Percentiles rank a stretch among this genome's conserved stretches.
Conservation (phyloP, 257 asterid genomes). For the Ligustrum vulgare region DNA sequence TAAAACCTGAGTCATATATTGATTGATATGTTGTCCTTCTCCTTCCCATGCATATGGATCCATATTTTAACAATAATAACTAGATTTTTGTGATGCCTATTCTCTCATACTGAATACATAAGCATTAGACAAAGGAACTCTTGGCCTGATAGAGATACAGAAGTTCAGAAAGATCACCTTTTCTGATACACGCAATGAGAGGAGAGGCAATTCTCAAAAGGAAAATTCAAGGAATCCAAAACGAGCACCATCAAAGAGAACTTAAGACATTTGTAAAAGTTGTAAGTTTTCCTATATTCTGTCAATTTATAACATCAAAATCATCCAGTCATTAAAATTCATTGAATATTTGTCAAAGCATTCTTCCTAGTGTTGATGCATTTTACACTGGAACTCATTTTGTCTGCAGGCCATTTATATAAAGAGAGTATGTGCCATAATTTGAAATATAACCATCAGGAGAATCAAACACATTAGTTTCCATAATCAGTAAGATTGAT, state of each 20-base stretch:
- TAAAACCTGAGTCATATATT: too few relatives aligned
- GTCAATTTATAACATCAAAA: background rate
- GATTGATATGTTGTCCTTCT: too few relatives aligned
- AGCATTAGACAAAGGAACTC: background rate
- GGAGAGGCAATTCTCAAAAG: too few relatives aligned
- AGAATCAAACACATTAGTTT: too few relatives aligned
- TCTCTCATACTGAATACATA: background rate
- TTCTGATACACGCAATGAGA: background rate
- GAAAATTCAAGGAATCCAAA: background rate
- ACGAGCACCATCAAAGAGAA: background rate
- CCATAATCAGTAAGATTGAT: background rate
- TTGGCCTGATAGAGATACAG: background rate
- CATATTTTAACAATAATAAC: too few relatives aligned
- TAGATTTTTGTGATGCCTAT: too few relatives aligned
- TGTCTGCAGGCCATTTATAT: background rate
- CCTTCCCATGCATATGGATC: too few relatives aligned
- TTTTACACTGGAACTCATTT: too few relatives aligned
- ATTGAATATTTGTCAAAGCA: background rate
- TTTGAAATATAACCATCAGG: background rate
- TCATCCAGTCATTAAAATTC: too few relatives aligned
- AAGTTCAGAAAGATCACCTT: background rate
- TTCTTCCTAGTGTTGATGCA: background rate
- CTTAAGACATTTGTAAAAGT: background rate
- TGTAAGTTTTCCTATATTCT: background rate
- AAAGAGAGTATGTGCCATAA: background rate